Base-by-base conservation (phyloP, 257 asterid species). In the Nicotiana paniculata region DNA sequence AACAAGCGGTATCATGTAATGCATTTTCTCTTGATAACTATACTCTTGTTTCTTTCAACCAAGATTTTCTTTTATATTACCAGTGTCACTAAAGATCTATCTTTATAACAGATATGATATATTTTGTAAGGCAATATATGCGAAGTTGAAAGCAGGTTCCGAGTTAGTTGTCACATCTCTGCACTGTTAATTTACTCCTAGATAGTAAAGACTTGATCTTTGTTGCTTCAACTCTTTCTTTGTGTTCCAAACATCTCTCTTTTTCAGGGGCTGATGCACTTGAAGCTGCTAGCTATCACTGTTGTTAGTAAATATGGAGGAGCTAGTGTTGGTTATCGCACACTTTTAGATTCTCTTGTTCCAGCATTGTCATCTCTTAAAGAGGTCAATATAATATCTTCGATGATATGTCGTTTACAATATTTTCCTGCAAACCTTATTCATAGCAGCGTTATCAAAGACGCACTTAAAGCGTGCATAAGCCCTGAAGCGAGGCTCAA, bases 231-330 rank as follows among this genome's bases (percentile, higher is more conserved):
- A 75, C 63, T 51, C 30, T 48, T 51, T 75, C 63, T 77, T 80
- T 75, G 77, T 64, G 51, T 28, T 70, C 74, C 80, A 80, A 35
- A 51, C 66, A 58, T 75, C 58, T 65, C 88, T 85, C 82, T 83
- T 86, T 74, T 86, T 85, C 88, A 96, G 99, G 99, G 99, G 92
- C 93, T 84, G 90, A 85, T 82, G 93, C 99, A 66, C 90, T 96
- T 76, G 98, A 96, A 89, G 97, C 97, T 82, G 99, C 92, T 64
- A 91, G 99, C 92, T 64, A 91, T 94, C 43, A 88, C 89, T 87
- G 98, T 97, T 30, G 97, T 96, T 84, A 91, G 96, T 88, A 96
- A 91, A 88, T 96, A 96, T 81, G 98, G 98, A 5, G 98, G 98
- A 81, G 99, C 99, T 68, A 90, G 88, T 85, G 97, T 91, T n/a